These are phyloP conservation scores for Spironucleus salmonicida DNA, from an alignment of 208 protist species.

Conservation along the genomic window DNA sequence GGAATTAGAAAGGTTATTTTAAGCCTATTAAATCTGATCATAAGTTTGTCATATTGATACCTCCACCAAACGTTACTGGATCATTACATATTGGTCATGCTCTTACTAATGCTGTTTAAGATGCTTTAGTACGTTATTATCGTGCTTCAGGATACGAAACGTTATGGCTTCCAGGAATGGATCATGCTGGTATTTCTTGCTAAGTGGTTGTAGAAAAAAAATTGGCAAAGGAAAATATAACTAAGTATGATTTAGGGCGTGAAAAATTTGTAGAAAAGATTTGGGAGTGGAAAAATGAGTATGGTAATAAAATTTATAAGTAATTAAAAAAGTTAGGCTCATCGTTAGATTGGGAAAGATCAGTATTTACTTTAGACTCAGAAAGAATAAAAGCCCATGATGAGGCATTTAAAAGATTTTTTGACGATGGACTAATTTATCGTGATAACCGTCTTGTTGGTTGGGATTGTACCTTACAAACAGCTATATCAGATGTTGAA, in stretches of 20 bases:
- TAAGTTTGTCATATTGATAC: slow-evolving; percentile 82
- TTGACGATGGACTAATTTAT: slow-evolving; percentile 82
- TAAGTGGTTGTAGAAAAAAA: slow-evolving; percentile 87
- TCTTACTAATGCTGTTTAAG: slow-evolving; percentile 57
- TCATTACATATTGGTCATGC: slow-evolving; percentile 96
- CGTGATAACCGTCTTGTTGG: slow-evolving; percentile 83
- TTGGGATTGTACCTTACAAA: slow-evolving; percentile 91
- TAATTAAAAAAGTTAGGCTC: slow-evolving; percentile 82
- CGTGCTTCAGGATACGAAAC: slow-evolving; percentile 64
- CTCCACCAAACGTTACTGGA: slow-evolving; percentile 99
- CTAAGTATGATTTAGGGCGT: slow-evolving; percentile 78
- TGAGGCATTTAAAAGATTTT: slow-evolving; percentile 82
- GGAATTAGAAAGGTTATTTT: slow-evolving; percentile 84
- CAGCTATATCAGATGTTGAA: slow-evolving; percentile 98
- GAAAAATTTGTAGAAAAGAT: slow-evolving; percentile 82
- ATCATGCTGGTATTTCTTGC: slow-evolving; percentile 92
- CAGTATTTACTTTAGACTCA: slow-evolving; percentile 96
- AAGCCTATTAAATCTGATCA: slow-evolving; percentile 37
- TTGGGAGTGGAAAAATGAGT: slow-evolving; percentile 91
- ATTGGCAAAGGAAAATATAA: slow-evolving; percentile 55
- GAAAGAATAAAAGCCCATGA: slow-evolving; percentile 65
- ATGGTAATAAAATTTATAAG: slow-evolving; percentile 52
- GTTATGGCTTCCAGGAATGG: slow-evolving; percentile 92
- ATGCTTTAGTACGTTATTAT: slow-evolving; percentile 33
- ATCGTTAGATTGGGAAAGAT: slow-evolving; percentile 90